Evolutionary conservation across 192 early-diverging fungal species (phyloP), one percentile per base, ranked within the genome.

Genomic region (Chytriomyces confervae): DNA sequence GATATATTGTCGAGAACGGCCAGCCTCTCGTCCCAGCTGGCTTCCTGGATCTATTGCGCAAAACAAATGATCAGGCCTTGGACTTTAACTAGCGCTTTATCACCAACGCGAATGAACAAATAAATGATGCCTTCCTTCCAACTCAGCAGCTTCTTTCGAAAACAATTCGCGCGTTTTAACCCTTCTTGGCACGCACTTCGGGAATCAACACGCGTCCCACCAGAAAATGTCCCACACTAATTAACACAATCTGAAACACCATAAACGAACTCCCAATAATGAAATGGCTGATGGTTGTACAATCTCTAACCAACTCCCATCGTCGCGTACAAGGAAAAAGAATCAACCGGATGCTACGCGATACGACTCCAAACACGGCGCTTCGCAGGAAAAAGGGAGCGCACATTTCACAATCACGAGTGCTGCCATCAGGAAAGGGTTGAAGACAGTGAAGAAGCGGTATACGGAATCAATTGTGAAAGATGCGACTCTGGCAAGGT

Each of bases 361-460:
- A 92, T 45, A 97, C 84, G 20, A 98, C 88, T 61, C 91, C 91
- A 79, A 95, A 91, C 8, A 91, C 90, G 27, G 95, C 87, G 9
- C 94, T 95, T 1, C 95, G 91, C 20, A 96, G 82, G 83, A 97
- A 95, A 86, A 96, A 98, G 18, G 97, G 97, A n/a, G 97, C 92
- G 45, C 96, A 83, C 66, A 97, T 91, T 85, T 97, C 83, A 93
- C 79, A 20, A 98, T 88, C 74, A 98, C 74, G 18, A 98, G 86
- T 9, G 85, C 87, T 3, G 89, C 88, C 95, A 97, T 97, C 46
- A 95, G 75, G 84, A 97, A 94, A 3, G 97, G 97, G 69, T 92
- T 86, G 80, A 97, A 98, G 9, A 95, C 86, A 16, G 95, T 96
- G 6, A 92, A 93, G 60, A 98, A 86, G 27, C 95, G 88, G 83